These are phyloP conservation scores for Pythium aphanidermatum DNA, from an alignment of 352 stramenopile genomes.

Conservation along the genomic window DNA sequence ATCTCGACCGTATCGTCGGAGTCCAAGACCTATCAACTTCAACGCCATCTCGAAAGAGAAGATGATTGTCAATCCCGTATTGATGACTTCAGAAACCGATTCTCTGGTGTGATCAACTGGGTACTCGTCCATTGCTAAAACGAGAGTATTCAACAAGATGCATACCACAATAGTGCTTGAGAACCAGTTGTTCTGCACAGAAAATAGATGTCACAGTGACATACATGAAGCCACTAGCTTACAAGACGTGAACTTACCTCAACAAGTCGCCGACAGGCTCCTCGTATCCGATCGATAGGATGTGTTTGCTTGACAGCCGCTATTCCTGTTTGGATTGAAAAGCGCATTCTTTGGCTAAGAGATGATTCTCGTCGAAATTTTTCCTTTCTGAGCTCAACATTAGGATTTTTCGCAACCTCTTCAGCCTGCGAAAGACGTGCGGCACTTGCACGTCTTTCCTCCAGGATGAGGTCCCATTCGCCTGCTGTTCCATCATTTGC, in stretches of 20 bases:
- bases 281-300: constrained; percentile 12
- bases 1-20: constrained; percentile 33
- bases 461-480: constrained; percentile 32
- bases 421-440: not conserved
- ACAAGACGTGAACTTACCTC: constrained; percentile 10
- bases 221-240: too few relatives aligned
- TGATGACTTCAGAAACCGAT: constrained; percentile 24
- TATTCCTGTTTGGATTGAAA: constrained; percentile 13
- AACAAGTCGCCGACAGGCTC: constrained; percentile 15
- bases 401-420: not conserved
- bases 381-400: not conserved
- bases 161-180: constrained; percentile 29
- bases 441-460: constrained; percentile 20
- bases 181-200: constrained; percentile 23
- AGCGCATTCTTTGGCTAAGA: constrained; percentile 9
- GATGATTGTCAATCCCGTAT: constrained; percentile 33
- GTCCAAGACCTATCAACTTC: constrained; percentile 58
- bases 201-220: too few relatives aligned
- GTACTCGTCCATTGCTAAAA: constrained; percentile 51
- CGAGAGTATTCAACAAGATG: constrained; percentile 61
- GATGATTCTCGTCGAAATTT: constrained; percentile 1
- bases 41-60: constrained; percentile 44
- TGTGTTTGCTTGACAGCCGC: constrained; percentile 16
- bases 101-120: constrained; percentile 16
- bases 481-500: constrained; percentile 32